Percentiles rank a stretch among this genome's conserved stretches.
phyloP scores from a whole-genome alignment of 371 early-diverging fungal genomes.

The Mucor lusitanicus region DNA sequence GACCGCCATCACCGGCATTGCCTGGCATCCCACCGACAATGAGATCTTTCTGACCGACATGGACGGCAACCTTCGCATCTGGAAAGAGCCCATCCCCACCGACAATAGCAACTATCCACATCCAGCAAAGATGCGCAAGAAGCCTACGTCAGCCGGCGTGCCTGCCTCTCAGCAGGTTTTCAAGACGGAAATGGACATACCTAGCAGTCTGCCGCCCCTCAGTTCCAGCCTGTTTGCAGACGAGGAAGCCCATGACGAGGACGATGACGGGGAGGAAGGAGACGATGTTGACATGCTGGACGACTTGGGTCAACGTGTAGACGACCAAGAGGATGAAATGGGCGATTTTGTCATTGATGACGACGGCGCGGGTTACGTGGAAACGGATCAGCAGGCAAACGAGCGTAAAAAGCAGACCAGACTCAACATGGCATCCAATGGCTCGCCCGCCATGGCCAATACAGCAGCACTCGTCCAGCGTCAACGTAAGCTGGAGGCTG shows the following conservation, averaged over 20 bases:
- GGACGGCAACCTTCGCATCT: conserved; percentile 39
- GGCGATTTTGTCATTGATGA: conserved; percentile 32
- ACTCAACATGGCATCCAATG: not conserved
- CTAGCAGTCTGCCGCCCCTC: not conserved
- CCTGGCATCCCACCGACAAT: conserved; percentile 61
- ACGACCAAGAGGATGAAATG: conserved; percentile 4
- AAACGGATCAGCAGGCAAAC: conserved; percentile 5
- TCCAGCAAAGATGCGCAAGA: conserved; percentile 9
- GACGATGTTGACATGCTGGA: conserved; percentile 10
- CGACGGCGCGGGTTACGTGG: conserved; percentile 55
- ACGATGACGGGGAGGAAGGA: not conserved
- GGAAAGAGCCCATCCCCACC: conserved; percentile 53
- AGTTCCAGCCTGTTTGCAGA: not conserved
- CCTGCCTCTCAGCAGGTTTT: not conserved
- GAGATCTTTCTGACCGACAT: conserved; percentile 38
- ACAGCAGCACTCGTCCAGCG: not conserved
- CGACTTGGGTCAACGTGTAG: not conserved
- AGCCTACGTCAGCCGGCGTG: not conserved
- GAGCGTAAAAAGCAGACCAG: not conserved
- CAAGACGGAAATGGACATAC: not conserved
- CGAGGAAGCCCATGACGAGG: not conserved
- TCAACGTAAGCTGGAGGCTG: conserved; percentile 10
- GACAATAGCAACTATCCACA: conserved; percentile 35
- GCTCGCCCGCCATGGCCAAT: not conserved
- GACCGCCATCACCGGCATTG: conserved; percentile 32